These are phyloP conservation scores for Nicotiana tabacum DNA, from an alignment of 257 asterid species.

Conservation along the genomic window DNA sequence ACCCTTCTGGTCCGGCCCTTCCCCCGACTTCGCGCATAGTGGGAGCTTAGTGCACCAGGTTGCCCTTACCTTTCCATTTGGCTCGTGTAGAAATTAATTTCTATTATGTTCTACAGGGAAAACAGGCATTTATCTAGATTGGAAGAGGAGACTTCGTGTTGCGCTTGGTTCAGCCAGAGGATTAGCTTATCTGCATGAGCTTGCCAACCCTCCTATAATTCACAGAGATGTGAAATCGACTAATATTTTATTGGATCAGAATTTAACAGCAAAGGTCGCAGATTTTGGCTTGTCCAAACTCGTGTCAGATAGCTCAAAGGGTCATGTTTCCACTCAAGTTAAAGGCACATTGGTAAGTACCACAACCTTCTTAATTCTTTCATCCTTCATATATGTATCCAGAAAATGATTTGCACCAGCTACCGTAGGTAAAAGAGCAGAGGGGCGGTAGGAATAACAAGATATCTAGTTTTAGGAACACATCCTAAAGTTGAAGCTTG, in stretches of 20 bases:
- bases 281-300: slow-evolving; percentile 94
- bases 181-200: slow-evolving; percentile 84
- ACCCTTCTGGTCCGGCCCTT: too few relatives aligned
- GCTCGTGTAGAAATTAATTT: background rate
- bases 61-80: background rate
- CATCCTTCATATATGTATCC: background rate
- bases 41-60: too few relatives aligned
- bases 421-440: background rate
- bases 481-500: background rate
- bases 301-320: slow-evolving; percentile 72
- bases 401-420: background rate
- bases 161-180: slow-evolving; percentile 96
- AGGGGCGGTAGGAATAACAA: background rate
- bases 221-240: slow-evolving; percentile 88
- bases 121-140: slow-evolving; percentile 66
- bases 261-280: slow-evolving; percentile 87
- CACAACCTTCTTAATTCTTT: background rate
- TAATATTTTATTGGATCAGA: slow-evolving; percentile 74
- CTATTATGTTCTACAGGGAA: slow-evolving; percentile 39
- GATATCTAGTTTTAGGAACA: background rate
- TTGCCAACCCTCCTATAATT: slow-evolving; percentile 88
- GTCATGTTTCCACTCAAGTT: slow-evolving; percentile 92
- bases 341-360: slow-evolving; percentile 82
- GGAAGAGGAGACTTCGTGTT: slow-evolving; percentile 76
- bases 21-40: too few relatives aligned